Conservation (phyloP, 2,329 filamentous ascomycete species). For the Helotiales sp. region DNA sequence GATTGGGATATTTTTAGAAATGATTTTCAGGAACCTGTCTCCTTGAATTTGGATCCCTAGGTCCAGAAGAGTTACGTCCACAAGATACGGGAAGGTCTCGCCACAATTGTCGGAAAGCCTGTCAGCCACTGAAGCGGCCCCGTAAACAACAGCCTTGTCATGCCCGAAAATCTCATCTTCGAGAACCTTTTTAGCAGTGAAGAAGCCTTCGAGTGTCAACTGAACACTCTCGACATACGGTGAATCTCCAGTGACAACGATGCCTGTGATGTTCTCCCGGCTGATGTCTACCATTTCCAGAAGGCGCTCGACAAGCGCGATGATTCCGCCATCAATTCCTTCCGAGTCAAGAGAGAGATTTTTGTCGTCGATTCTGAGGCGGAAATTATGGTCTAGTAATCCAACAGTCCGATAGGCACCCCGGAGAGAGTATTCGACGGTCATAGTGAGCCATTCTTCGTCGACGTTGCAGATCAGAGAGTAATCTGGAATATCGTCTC, state of each 20-base stretch:
- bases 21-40: neutral
- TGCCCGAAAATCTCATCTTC: neutral
- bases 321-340: neutral
- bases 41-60: neutral
- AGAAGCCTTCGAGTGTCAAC: neutral
- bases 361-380: no score
- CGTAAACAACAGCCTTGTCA: neutral
- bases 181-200: neutral
- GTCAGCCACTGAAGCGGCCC: neutral
- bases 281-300: neutral
- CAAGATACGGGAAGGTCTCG: neutral
- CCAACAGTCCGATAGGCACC: neutral
- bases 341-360: no score
- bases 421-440: neutral
- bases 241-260: neutral
- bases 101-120: neutral
- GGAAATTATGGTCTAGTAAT: neutral
- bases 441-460: neutral
- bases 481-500: neutral
- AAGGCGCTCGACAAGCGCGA: neutral
- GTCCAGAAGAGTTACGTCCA: neutral
- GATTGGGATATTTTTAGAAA: neutral
- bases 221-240: neutral
- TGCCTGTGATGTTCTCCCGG: neutral
- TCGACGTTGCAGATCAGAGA: neutral